phyloP scores from a whole-genome alignment of 75 land plant species.

The Cupressus sempervirens region DNA sequence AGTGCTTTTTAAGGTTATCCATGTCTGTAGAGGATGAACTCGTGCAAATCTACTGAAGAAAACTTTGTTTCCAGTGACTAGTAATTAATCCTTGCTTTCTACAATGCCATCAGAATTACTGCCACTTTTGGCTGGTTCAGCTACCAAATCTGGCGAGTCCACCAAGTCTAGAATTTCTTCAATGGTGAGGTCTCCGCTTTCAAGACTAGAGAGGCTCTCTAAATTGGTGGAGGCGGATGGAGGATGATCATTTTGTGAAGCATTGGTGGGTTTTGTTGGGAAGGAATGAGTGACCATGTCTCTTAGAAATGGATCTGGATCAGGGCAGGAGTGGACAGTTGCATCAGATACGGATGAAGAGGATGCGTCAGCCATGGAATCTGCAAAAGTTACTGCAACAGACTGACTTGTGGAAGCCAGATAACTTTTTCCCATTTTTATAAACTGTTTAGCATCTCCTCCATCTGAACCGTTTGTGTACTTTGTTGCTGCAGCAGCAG shows the following conservation, averaged over 20 bases:
- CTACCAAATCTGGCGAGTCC: slow-evolving; percentile 1
- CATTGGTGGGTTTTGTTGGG: not conserved
- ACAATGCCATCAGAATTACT: not conserved
- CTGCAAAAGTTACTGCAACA: not conserved
- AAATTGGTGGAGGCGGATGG: not conserved
- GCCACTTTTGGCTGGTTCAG: not conserved
- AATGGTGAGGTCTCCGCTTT: slow-evolving; percentile 5
- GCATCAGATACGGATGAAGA: slow-evolving; percentile 5
- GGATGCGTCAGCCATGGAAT: slow-evolving; percentile 11
- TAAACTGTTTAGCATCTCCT: not conserved
- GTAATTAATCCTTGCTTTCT: slow-evolving; percentile 1
- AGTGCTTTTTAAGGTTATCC: not conserved
- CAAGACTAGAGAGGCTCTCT: slow-evolving; percentile 13
- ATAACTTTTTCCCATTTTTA: not conserved
- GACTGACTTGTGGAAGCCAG: slow-evolving; percentile 7
- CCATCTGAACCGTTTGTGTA: slow-evolving; percentile 1
- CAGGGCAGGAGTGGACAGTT: slow-evolving; percentile 1
- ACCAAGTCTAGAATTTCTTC: slow-evolving; percentile 12
- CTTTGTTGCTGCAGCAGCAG: not conserved
- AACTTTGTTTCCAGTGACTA: not conserved
- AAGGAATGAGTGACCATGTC: not conserved
- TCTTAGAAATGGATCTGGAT: slow-evolving; percentile 5
- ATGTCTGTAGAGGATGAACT: not conserved
- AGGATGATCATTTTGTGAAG: not conserved
- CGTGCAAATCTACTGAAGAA: not conserved